Evolutionary conservation across 2,329 filamentous ascomycete genomes (phyloP).

Genomic region (Aspergillus carbonarius): DNA sequence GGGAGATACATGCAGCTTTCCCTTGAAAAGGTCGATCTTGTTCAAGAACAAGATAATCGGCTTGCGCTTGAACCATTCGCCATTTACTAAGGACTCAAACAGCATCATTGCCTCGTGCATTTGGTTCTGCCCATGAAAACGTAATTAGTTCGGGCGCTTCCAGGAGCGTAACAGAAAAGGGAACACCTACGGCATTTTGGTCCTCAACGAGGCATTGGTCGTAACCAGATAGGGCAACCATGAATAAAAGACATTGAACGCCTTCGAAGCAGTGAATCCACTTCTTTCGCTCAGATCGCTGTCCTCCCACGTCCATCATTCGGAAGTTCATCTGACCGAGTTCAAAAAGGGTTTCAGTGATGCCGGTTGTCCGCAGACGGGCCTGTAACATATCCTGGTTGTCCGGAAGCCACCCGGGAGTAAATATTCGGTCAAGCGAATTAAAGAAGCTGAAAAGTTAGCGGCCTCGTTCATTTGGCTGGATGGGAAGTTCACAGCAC

Average conservation of each 20-base stretch:
- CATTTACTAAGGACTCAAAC: slow-evolving; percentile 82
- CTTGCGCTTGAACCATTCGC: slow-evolving; percentile 80
- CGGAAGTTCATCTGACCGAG: slow-evolving; percentile 88
- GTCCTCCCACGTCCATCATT: slow-evolving; percentile 94
- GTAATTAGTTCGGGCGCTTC: slow-evolving; percentile 15
- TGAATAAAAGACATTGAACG: slow-evolving; percentile 85
- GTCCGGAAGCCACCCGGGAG: slow-evolving; percentile 76
- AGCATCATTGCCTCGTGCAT: slow-evolving; percentile 88
- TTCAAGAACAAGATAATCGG: slow-evolving; percentile 82
- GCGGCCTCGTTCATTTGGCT: not conserved
- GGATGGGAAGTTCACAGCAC: slow-evolving; percentile 35
- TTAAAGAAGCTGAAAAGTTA: slow-evolving; percentile 69
- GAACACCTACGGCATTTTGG: slow-evolving; percentile 79
- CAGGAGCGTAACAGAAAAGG: not conserved
- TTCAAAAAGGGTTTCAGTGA: slow-evolving; percentile 93
- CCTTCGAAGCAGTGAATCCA: slow-evolving; percentile 98
- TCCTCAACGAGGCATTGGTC: slow-evolving; percentile 96
- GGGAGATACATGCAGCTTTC: slow-evolving; percentile 69
- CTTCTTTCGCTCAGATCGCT: slow-evolving; percentile 91
- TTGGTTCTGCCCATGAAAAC: slow-evolving; percentile 66
- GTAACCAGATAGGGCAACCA: slow-evolving; percentile 93
- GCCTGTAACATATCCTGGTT: slow-evolving; percentile 94
- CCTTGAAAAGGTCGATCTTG: slow-evolving; percentile 83
- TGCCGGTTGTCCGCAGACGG: slow-evolving; percentile 86
- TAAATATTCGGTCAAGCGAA: slow-evolving; percentile 73